A percentile compares a stretch with the other conserved stretches of the same genome.
phyloP scores from a whole-genome alignment of 805 yeast species.

The Candida krabiensis region DNA sequence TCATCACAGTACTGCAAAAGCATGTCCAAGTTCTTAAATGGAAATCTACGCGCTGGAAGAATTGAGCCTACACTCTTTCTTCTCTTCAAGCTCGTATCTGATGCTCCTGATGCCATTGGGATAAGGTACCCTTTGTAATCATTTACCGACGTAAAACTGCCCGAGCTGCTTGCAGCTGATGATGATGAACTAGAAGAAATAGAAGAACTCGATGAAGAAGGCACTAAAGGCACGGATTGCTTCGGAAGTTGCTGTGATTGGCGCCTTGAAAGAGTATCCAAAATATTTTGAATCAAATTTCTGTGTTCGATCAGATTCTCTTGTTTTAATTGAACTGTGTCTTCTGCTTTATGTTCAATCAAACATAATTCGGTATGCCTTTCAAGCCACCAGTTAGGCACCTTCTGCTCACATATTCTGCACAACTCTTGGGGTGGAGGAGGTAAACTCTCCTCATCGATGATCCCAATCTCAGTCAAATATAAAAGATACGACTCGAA shows the following conservation, averaged over 20 bases:
- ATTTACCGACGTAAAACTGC: conserved; percentile 21
- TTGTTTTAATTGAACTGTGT: conserved; percentile 70
- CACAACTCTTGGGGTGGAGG: conserved; percentile 83
- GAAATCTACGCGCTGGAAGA: conserved; percentile 48
- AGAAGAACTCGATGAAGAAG: conserved; percentile 18
- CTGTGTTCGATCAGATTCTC: conserved; percentile 76
- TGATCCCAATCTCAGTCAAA: conserved; percentile 61
- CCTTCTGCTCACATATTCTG: conserved; percentile 84
- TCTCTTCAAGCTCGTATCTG: conserved; percentile 25
- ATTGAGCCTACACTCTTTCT: conserved; percentile 44
- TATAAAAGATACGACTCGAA: conserved; percentile 70
- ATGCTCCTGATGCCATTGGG: conserved; percentile 26
- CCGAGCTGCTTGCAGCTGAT: conserved; percentile 17
- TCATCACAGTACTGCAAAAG: conserved; percentile 69
- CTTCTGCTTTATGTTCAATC: conserved; percentile 80
- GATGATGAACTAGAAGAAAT: conserved; percentile 13
- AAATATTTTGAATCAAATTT: conserved; percentile 44
- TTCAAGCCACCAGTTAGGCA: conserved; percentile 98
- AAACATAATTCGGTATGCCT: conserved; percentile 85
- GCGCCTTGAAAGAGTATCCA: conserved; percentile 37
- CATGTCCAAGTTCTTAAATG: conserved; percentile 58
- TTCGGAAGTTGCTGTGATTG: conserved; percentile 15
- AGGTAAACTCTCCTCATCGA: conserved; percentile 66
- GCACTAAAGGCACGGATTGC: conserved; percentile 20
- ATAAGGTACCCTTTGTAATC: conserved; percentile 63